Base-by-base conservation (phyloP, 108 stramenopile genomes). In the Cyclotella distinguenda region DNA sequence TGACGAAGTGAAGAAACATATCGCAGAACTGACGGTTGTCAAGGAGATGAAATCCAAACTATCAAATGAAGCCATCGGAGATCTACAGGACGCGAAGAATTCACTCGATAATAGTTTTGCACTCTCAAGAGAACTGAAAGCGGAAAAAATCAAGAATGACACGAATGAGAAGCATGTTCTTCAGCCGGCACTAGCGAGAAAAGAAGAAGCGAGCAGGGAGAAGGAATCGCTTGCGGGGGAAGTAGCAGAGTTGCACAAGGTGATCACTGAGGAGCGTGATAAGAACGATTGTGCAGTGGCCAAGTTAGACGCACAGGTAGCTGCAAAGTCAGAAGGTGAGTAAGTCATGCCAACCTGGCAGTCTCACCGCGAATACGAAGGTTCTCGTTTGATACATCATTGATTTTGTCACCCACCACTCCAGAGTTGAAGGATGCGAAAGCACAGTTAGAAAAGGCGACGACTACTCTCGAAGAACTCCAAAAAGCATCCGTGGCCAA, bases 161-260 rank as follows among this genome's bases (percentile, higher is more conserved):
- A 60, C 42, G 50, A 50, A 31, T 16, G 54, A 63, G 26, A 28
- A 30, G 15, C 68, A 69, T n/a, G 46, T 69, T 13, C 27, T 69
- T 39, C 28, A 64, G 25, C 63, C 62, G 16, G 76, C 76, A 11
- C 36, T 51, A 1, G 27, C 40, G 19, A 64, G 62, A 52, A 77
- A 52, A 47, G 39, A 63, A 11, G 50, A 60, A 35, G 76, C 76
- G 36, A 77, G 68, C 48, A 77, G 69, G 63, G 68, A 69, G 49
- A 77, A 69, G 43, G 76, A 77, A 33, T 36, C 46, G 42, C 76
- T 77, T 46, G 76, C 68, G 5, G 32, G 49, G 4, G 55, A 73
- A 57, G 64, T 60, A 9, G 56, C 34, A 30, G 56, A 42, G 36
- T 42, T 65, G 45, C 72, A 73, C 19, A 73, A 58, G 49, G 6